Conservation (phyloP, 2,329 filamentous ascomycete genomes). For the Chaetoscypha palmicola region DNA sequence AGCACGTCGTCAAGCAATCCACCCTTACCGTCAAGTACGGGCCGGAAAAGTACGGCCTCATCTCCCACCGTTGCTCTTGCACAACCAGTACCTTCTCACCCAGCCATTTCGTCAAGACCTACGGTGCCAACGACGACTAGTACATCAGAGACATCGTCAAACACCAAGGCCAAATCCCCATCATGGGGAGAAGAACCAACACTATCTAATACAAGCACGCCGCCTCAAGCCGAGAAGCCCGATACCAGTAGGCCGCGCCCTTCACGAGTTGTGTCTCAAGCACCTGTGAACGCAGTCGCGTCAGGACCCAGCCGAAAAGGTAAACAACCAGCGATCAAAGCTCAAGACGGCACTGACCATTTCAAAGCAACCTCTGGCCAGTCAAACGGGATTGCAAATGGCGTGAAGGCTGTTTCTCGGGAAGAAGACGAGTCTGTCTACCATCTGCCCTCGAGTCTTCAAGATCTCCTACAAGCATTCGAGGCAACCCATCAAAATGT, state of each 20-base stretch:
- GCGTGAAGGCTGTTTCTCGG: conserved; percentile 36
- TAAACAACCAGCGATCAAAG: background rate
- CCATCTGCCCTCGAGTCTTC: conserved; percentile 80
- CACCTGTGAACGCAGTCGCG: conserved; percentile 20
- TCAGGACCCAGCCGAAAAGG: background rate
- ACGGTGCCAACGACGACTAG: conserved; percentile 28
- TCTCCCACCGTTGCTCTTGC: conserved; percentile 46
- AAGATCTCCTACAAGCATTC: conserved; percentile 86
- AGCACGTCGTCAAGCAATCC: conserved; percentile 33
- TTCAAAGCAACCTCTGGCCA: conserved; percentile 29
- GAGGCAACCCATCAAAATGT: conserved; percentile 71
- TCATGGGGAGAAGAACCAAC: conserved; percentile 37
- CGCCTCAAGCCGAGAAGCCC: conserved; percentile 40
- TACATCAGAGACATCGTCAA: conserved; percentile 35
- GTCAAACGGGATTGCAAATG: conserved; percentile 47
- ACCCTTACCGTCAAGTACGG: conserved; percentile 34
- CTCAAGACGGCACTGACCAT: conserved; percentile 14
- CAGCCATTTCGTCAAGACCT: conserved; percentile 32
- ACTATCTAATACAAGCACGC: conserved; percentile 37
- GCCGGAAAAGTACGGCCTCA: conserved; percentile 47
- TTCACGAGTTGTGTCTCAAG: conserved; percentile 24
- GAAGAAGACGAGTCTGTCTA: conserved; percentile 71
- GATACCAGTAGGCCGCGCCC: conserved; percentile 28
- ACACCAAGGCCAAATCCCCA: conserved; percentile 45
- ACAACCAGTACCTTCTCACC: conserved; percentile 36